phyloP scores from a whole-genome alignment of 345 rosid genomes.

The Syzygium aromaticum region DNA sequence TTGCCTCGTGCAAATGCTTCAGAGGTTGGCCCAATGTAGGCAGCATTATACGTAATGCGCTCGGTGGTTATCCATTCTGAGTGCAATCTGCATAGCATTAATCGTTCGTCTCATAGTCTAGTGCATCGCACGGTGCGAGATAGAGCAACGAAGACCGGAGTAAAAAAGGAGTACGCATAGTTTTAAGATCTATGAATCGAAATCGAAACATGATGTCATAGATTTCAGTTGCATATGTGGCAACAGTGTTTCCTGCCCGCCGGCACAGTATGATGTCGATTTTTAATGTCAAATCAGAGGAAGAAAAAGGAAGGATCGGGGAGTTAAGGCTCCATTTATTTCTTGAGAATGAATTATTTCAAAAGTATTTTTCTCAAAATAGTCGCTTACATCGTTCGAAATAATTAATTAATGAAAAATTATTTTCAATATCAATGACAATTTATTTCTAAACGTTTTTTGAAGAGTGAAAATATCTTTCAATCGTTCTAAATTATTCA shows the following conservation, averaged over 20 bases:
- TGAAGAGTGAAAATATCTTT: background rate
- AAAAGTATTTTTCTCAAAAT: no score
- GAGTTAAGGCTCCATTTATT: background rate
- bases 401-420: no score
- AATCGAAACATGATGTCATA: background rate
- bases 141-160: background rate
- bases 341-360: background rate
- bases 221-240: background rate
- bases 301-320: background rate
- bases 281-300: no score
- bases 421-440: no score
- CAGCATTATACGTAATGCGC: no score
- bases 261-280: no score
- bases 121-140: background rate
- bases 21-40: no score
- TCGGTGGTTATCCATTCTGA: background rate
- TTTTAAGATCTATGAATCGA: background rate
- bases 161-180: background rate
- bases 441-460: background rate
- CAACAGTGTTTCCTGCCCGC: background rate
- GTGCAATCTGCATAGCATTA: background rate
- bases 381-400: fast-evolving
- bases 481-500: no score
- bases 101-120: background rate
- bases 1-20: no score